Evolutionary conservation across 345 rosid species (phyloP), one percentile per base, ranked within the genome.

Genomic region (Sisymbrium irio): DNA sequence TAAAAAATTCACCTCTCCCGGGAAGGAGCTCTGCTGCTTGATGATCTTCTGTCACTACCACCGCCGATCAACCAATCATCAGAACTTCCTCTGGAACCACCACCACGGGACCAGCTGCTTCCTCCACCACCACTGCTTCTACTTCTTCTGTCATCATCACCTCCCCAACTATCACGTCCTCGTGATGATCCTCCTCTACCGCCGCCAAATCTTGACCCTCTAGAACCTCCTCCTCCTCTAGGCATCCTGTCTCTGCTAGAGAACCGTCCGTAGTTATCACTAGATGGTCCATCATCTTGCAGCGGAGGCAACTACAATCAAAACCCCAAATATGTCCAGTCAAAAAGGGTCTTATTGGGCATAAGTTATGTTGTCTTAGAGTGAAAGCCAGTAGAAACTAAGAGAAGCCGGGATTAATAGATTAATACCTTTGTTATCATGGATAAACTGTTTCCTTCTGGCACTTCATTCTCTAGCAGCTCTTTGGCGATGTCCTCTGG

Each of bases 401-500:
- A 25, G 22, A 27, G 20, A 47, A 71, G 27, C 42, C 28, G 12
- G 22, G 5, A 51, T 27, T 60, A n/a, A n/a, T n/a, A n/a, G n/a
- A n/a, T n/a, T n/a, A 33, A 36, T 60, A 93, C 98, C 93, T 94
- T 91, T 12, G 88, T 81, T 68, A 88, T 89, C 82, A 89, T 83
- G 40, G 86, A 66, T 67, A 94, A 76, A 25, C 78, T 83, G 80
- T 89, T 91, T 72, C 98, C 98, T 18, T 89, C 90, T 47, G 97
- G 98, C 36, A 82, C 37, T 83, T 87, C 82, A 83, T 73, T 86
- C 69, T 78, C 83, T 65, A 94, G 82, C 65, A 94, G 82, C 79
- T 80, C 90, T 82, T 87, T 91, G 1, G 93, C 97, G 42, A 91
- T 87, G 63, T 94, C 98, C 82, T 91, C 97, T 0, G 98, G 96